Percentiles rank a stretch among this genome's conserved stretches.
Evolutionary conservation across 495 filamentous ascomycete species (phyloP).

Genomic region (Aspergillus carlsbadensis): DNA sequence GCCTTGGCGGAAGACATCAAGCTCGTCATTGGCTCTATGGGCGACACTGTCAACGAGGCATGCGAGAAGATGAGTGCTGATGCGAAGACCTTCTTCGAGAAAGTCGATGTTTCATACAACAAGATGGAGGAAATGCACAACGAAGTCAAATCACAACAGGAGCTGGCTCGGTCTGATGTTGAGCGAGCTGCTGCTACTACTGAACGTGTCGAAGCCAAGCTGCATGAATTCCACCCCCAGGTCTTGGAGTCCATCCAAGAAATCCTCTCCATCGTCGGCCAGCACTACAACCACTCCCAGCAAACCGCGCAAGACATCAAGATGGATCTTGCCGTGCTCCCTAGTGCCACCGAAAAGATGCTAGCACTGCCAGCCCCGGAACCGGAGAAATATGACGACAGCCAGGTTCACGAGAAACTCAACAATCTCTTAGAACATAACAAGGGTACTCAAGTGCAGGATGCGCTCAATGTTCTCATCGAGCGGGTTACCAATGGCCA

Average conservation of each 20-base stretch:
- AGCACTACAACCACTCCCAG: slow-evolving; percentile 73
- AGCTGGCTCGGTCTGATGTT: slow-evolving; percentile 73
- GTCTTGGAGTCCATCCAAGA: slow-evolving; percentile 79
- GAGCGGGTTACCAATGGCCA: slow-evolving; percentile 51
- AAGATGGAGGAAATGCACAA: slow-evolving; percentile 76
- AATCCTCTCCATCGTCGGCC: slow-evolving; percentile 72
- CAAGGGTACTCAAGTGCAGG: slow-evolving; percentile 58
- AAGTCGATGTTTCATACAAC: slow-evolving; percentile 70
- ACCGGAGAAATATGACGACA: slow-evolving; percentile 65
- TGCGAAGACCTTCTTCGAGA: slow-evolving; percentile 76
- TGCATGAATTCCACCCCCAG: slow-evolving; percentile 80
- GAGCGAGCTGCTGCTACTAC: slow-evolving; percentile 68
- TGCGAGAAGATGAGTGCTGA: slow-evolving; percentile 82
- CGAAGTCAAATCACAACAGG: slow-evolving; percentile 71
- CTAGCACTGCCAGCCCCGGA: slow-evolving; percentile 48
- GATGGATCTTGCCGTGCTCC: slow-evolving; percentile 50
- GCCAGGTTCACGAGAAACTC: slow-evolving; percentile 76
- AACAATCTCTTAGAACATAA: slow-evolving; percentile 71
- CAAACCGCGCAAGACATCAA: slow-evolving; percentile 51
- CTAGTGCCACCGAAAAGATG: slow-evolving; percentile 47
- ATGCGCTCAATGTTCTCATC: slow-evolving; percentile 80
- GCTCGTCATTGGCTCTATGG: slow-evolving; percentile 78
- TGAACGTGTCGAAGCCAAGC: slow-evolving; percentile 70
- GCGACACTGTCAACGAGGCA: slow-evolving; percentile 75
- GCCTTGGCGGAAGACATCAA: slow-evolving; percentile 81